Evolutionary conservation across 768 basidiomycete species (phyloP), one percentile per base, ranked within the genome.

Genomic region (Macrocybe gigantea): DNA sequence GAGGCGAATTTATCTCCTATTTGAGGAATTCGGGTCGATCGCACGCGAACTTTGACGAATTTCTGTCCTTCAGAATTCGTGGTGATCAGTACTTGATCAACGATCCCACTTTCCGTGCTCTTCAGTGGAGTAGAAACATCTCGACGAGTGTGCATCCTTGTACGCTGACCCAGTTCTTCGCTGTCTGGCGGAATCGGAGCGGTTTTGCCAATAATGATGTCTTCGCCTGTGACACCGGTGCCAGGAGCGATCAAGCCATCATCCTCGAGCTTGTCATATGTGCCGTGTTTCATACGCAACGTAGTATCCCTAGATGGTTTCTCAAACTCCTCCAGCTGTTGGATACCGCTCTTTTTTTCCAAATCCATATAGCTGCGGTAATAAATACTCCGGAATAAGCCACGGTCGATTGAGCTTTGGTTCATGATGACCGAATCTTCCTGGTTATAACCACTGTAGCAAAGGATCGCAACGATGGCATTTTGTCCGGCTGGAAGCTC

Each of bases 361-460:
- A 93, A 77, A 66, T 99, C 96, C 85, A 94, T 96, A 62, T 97
- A 97, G 59, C 93, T 93, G 57, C 96, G 83, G 64, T 97, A 98
- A 67, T 98, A 99, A 59, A 99, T 89, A 73, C 93, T 95, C 34
- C 95, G 83, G 86, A 99, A 99, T 31, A 99, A 77, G 50, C 96
- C 95, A 49, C 96, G 89, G 62, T 99, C 95, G 56, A 99, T 89
- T 29, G 96, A 95, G 57, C 89, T 93, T 69, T 99, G 96, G 64
- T 98, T 98, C 95, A 99, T 97, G 70, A 99, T 98, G 69, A 99
- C 96, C 53, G 96, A 99, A 78, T 99, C 96, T 80, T 98, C 96
- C 69, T 99, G 96, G 65, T 99, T 99, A 71, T 99, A 99, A 41
- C 95, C 95, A 57, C 93, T 97, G 70, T 99, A 99, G 62, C 94